phyloP scores from a whole-genome alignment of 2,329 filamentous ascomycete genomes.

The Stemphylium lycopersici region DNA sequence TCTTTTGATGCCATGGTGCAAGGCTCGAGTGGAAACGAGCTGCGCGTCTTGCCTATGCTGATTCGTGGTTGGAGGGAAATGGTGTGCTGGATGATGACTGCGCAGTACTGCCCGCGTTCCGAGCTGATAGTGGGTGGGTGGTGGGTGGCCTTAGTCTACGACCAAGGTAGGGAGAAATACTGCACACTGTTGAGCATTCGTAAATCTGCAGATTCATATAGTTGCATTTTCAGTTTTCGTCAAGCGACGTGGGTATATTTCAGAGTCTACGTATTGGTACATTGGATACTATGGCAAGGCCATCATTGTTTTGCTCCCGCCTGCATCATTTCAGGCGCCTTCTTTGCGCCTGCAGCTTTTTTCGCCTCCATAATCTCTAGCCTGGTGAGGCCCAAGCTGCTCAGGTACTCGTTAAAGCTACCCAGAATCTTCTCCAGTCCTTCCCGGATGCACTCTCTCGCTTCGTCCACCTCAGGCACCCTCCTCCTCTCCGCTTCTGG shows the following conservation, averaged over 20 bases:
- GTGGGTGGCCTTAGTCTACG: too few species aligned
- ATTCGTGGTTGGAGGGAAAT: too few species aligned
- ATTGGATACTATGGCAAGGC: neutral
- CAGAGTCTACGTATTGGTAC: constrained; percentile 3
- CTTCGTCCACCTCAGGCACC: constrained; percentile 70
- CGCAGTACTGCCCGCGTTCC: too few species aligned
- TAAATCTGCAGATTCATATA: neutral
- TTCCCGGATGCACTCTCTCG: constrained; percentile 68
- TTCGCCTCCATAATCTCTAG: constrained; percentile 72
- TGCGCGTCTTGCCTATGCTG: too few species aligned
- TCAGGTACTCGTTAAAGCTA: constrained; percentile 76
- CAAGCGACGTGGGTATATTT: neutral
- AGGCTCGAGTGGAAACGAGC: too few species aligned
- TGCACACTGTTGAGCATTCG: neutral
- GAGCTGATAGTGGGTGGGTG: too few species aligned
- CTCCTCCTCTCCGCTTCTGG: constrained; percentile 54
- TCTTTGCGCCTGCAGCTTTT: constrained; percentile 26
- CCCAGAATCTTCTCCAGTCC: constrained; percentile 70
- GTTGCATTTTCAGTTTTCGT: neutral
- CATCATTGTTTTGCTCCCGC: neutral
- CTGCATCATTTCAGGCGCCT: constrained; percentile 34
- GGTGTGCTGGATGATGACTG: too few species aligned
- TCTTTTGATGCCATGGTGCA: too few species aligned
- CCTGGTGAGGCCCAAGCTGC: constrained; percentile 70
- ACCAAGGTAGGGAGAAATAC: too few species aligned